Conservation (phyloP, 176 grass and related monocot genomes). For the Phoenix roebelenii region DNA sequence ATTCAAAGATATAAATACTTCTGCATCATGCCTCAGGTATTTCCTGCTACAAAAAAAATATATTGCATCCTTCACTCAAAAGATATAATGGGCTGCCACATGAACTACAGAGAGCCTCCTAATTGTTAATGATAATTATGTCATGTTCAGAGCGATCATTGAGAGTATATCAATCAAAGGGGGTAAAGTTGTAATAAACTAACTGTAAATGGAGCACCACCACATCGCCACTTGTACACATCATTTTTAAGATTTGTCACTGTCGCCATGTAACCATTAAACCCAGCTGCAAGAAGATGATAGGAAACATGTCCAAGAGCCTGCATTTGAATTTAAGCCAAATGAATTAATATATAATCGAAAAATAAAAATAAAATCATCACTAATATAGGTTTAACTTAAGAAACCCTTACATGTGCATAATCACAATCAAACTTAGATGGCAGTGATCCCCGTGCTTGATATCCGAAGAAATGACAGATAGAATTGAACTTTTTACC, state of each 20-base stretch:
- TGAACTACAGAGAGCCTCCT: too few relatives aligned
- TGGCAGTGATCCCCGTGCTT: constrained; percentile 52
- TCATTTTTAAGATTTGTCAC: constrained; percentile 55
- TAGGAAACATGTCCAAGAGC: constrained; percentile 44
- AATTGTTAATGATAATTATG: too few relatives aligned
- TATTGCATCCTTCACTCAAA: too few relatives aligned
- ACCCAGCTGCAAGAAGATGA: constrained; percentile 41
- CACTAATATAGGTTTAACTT: not conserved
- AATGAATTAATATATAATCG: not conserved
- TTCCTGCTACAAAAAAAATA: too few relatives aligned
- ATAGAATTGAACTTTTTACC: constrained; percentile 67
- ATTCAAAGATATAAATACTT: too few relatives aligned
- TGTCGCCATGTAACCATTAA: constrained; percentile 72
- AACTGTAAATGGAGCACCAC: constrained; percentile 51
- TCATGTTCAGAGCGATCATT: not conserved
- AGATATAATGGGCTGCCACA: too few relatives aligned
- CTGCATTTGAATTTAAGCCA: constrained; percentile 12
- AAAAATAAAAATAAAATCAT: not conserved
- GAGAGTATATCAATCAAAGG: not conserved
- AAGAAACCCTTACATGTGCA: constrained; percentile 38
- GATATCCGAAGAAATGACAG: constrained; percentile 72
- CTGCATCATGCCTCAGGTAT: too few relatives aligned
- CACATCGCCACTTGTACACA: constrained; percentile 56
- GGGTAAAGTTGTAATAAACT: not conserved
- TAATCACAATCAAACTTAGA: constrained; percentile 72